Conservation (phyloP, 805 yeast species). For the Komagataella pseudopastoris region DNA sequence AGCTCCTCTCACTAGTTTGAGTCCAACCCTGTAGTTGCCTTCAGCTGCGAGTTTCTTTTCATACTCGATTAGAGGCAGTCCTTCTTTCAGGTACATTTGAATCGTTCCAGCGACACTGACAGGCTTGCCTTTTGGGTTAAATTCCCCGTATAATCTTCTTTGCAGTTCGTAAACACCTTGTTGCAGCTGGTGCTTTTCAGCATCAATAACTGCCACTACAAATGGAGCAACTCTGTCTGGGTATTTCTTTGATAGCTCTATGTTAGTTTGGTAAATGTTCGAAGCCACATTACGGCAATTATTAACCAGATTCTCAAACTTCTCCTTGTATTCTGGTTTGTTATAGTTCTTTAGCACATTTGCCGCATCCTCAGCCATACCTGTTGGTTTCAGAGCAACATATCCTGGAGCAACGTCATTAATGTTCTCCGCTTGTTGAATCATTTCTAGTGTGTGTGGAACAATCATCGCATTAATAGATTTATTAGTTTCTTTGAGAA, state of each 20-base stretch:
- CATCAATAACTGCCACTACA: conserved; percentile 73
- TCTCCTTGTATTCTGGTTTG: conserved; percentile 29
- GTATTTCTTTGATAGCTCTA: conserved; percentile 28
- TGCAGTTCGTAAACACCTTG: conserved; percentile 87
- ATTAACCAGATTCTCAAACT: conserved; percentile 45
- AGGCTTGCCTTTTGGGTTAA: conserved; percentile 45
- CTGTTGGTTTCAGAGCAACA: conserved; percentile 90
- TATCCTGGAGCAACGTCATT: conserved; percentile 81
- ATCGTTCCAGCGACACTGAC: conserved; percentile 78
- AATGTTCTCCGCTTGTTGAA: conserved; percentile 30
- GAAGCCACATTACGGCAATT: conserved; percentile 56
- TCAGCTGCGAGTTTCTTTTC: conserved; percentile 56
- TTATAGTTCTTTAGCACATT: conserved; percentile 52
- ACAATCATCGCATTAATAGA: conserved; percentile 57
- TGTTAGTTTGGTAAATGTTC: conserved; percentile 40
- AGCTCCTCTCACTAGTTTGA: conserved; percentile 92
- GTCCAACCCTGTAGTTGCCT: conserved; percentile 58
- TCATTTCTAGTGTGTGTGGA: conserved; percentile 56
- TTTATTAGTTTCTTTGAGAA: conserved; percentile 47
- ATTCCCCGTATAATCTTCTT: conserved; percentile 61
- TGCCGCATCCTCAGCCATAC: conserved; percentile 68
- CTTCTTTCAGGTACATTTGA: conserved; percentile 79
- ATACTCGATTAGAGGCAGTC: conserved; percentile 40
- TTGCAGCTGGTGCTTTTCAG: conserved; percentile 82
- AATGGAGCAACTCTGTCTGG: conserved; percentile 63